Percentiles rank a stretch among this genome's conserved stretches.
These are phyloP conservation scores for Aschersonia sp. DNA, from an alignment of 2,329 filamentous ascomycete genomes.

Conservation along the genomic window DNA sequence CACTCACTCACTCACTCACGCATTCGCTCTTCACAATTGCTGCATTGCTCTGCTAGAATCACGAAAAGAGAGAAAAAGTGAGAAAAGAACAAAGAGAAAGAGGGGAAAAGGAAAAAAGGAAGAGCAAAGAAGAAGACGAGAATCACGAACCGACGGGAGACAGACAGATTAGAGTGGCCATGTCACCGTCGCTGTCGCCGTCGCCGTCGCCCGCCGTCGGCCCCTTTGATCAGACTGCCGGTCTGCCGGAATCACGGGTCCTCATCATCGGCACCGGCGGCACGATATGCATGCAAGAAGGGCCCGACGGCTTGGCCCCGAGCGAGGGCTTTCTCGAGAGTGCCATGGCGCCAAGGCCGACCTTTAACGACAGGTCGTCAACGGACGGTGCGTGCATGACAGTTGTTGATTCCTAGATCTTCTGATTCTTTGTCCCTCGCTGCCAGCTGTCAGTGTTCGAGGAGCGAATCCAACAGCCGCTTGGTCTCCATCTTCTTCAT, in stretches of 20 bases:
- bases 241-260: conserved; percentile 60
- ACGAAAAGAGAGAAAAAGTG: too few species aligned
- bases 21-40: too few species aligned
- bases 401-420: too few species aligned
- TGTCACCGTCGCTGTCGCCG: conserved; percentile 6
- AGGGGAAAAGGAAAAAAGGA: too few species aligned
- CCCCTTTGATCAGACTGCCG: conserved; percentile 5
- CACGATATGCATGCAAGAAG: conserved; percentile 83
- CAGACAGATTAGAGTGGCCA: conserved; percentile 1
- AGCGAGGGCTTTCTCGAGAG: conserved; percentile 67
- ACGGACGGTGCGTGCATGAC: conserved; percentile 3
- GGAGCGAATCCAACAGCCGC: background rate
- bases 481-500: background rate
- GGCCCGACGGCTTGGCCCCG: conserved; percentile 65
- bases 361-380: conserved; percentile 57
- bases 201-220: background rate
- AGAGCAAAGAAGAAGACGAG: too few species aligned
- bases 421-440: too few species aligned
- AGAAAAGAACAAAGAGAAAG: too few species aligned
- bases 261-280: conserved; percentile 84
- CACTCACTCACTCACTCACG: too few species aligned
- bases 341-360: conserved; percentile 67
- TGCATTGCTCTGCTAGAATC: too few species aligned
- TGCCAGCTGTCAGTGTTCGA: background rate
- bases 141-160: too few species aligned